phyloP scores from a whole-genome alignment of 2,329 filamentous ascomycete species.

The Pestalotiopsis sp. region DNA sequence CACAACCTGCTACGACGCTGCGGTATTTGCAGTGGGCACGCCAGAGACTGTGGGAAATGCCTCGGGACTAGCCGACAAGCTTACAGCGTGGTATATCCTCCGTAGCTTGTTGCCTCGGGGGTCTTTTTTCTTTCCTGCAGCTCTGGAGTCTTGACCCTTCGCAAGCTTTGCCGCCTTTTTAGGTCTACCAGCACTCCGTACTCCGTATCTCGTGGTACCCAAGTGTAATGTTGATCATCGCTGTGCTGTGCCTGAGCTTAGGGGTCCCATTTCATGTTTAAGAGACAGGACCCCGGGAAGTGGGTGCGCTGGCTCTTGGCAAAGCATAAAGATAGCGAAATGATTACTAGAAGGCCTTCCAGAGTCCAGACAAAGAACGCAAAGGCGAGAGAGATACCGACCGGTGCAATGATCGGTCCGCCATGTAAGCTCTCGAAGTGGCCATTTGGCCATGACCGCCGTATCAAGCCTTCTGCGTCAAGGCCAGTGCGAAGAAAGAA shows the following conservation, averaged over 20 bases:
- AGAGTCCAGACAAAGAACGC: neutral
- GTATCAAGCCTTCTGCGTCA: neutral
- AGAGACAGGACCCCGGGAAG: neutral
- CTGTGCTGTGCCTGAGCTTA: neutral
- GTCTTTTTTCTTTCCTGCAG: neutral
- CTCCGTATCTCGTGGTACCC: neutral
- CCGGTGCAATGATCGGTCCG: slow-evolving; percentile 11
- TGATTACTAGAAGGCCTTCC: neutral
- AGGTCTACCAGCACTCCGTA: too few relatives aligned
- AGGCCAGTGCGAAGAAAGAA: neutral
- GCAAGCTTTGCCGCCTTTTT: too few relatives aligned
- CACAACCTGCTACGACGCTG: neutral
- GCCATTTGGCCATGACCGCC: neutral
- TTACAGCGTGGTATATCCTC: too few relatives aligned
- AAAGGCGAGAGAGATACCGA: neutral
- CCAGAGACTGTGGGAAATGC: neutral
- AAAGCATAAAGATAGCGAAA: neutral
- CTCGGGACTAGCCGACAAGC: neutral
- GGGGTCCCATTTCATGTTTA: neutral
- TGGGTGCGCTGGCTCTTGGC: slow-evolving; percentile 5
- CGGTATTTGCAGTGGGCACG: slow-evolving; percentile 3
- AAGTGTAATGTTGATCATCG: neutral
- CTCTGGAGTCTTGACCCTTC: neutral
- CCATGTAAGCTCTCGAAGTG: neutral
- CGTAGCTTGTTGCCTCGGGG: neutral